Percentiles rank a stretch among this genome's conserved stretches.
These are phyloP conservation scores for Candolleomyces efflorescens DNA, from an alignment of 768 basidiomycete genomes.

Conservation along the genomic window DNA sequence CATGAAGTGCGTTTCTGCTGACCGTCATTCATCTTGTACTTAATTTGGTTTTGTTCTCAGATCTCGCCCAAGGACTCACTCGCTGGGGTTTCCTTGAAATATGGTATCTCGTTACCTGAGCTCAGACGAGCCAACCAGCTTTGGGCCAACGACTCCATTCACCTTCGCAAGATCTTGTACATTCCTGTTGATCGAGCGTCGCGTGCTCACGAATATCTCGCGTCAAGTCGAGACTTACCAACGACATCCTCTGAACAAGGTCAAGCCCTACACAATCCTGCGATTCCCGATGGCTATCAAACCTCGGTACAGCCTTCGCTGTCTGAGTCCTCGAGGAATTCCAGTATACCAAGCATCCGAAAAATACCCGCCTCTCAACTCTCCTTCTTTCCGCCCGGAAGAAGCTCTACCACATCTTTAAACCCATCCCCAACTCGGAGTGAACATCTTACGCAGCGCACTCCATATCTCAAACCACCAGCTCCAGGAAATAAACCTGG, in stretches of 20 bases:
- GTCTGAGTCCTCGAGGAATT: slow-evolving; percentile 10
- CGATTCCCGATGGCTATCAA: neutral
- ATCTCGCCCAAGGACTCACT: slow-evolving; percentile 74
- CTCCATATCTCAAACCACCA: slow-evolving; percentile 12
- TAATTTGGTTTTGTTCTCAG: slow-evolving; percentile 31
- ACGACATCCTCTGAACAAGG: slow-evolving; percentile 9
- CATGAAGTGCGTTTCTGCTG: slow-evolving; percentile 44
- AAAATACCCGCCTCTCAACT: slow-evolving; percentile 48
- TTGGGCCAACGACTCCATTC: slow-evolving; percentile 91
- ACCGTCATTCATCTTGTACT: neutral
- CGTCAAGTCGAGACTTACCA: slow-evolving; percentile 14
- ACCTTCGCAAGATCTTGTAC: slow-evolving; percentile 77
- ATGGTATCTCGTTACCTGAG: slow-evolving; percentile 79
- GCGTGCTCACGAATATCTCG: slow-evolving; percentile 34
- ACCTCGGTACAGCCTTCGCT: neutral
- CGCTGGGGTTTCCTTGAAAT: slow-evolving; percentile 83
- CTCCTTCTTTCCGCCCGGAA: slow-evolving; percentile 51
- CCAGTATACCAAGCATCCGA: slow-evolving; percentile 27
- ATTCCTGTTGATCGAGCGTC: slow-evolving; percentile 67
- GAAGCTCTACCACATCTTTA: slow-evolving; percentile 11
- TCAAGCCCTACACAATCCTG: neutral
- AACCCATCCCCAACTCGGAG: slow-evolving; percentile 8
- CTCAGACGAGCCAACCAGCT: slow-evolving; percentile 87
- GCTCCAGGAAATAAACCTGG: slow-evolving; percentile 22
- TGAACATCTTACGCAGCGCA: slow-evolving; percentile 1